Evolutionary conservation across 192 early-diverging fungal species (phyloP).

Genomic region (Rhizophagus clarus): DNA sequence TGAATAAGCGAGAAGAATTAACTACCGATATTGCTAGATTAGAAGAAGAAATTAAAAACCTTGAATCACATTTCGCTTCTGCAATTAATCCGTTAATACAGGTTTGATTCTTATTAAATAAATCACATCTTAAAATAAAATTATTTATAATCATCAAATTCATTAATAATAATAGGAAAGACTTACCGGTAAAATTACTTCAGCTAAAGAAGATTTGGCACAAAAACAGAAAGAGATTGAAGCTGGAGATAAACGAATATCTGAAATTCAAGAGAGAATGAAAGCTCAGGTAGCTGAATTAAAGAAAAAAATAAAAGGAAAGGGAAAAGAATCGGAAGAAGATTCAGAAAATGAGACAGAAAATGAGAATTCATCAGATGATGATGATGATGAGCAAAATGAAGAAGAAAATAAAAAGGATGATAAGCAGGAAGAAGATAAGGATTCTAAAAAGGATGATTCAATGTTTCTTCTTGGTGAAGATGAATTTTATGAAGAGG

Average conservation of each 20-base stretch:
- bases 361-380: conserved; percentile 43
- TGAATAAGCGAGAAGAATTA: not conserved
- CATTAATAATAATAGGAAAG: not conserved
- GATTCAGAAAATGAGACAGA: conserved; percentile 37
- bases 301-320: conserved; percentile 9
- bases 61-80: not conserved
- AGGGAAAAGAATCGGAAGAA: not conserved
- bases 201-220: not conserved
- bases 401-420: no score
- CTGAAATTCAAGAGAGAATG: conserved; percentile 15
- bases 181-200: not conserved
- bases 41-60: not conserved
- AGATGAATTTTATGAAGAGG: conserved; percentile 26
- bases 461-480: no score
- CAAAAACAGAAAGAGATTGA: not conserved
- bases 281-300: not conserved
- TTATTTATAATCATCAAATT: not conserved
- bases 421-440: no score
- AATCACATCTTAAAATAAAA: not conserved
- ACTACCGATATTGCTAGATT: not conserved
- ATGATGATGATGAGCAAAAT: conserved; percentile 25
- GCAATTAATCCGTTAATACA: conserved; percentile 9
- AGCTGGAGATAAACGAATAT: not conserved
- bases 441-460: no score
- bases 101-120: not conserved